Conservation (phyloP, 2,329 filamentous ascomycete species). For the Leptographium procerum region DNA sequence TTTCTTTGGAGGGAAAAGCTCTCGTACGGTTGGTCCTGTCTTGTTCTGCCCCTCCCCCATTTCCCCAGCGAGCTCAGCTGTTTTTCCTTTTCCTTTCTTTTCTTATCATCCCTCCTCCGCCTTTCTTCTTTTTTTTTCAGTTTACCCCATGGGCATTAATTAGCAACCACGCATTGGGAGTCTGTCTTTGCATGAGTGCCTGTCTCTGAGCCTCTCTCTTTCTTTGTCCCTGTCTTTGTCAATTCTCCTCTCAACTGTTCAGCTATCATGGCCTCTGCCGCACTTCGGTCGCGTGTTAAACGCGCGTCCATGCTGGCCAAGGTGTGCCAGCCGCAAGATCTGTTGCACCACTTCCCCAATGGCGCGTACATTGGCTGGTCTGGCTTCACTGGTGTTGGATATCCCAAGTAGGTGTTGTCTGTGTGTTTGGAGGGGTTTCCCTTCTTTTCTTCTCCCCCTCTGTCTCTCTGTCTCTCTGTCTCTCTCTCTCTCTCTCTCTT, state of each 20-base stretch:
- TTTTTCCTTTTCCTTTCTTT: background rate
- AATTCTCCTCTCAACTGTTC: background rate
- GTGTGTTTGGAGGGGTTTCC: background rate
- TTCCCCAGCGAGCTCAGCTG: background rate
- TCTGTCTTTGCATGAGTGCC: background rate
- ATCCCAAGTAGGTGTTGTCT: conserved; percentile 59
- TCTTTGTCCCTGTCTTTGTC: background rate
- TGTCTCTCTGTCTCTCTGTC: background rate
- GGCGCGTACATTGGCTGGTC: conserved; percentile 84
- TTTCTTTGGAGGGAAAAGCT: background rate
- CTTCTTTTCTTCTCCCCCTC: background rate
- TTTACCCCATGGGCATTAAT: background rate
- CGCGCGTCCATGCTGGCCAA: conserved; percentile 71
- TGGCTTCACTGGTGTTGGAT: conserved; percentile 82
- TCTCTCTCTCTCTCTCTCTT: background rate
- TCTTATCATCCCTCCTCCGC: background rate
- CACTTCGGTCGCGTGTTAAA: conserved; percentile 64
- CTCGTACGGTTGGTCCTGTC: background rate
- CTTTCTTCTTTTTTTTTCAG: too few species aligned
- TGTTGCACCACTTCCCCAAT: conserved; percentile 72
- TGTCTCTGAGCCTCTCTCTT: background rate
- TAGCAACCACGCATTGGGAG: too few species aligned
- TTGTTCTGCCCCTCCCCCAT: background rate
- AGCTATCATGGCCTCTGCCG: conserved; percentile 48
- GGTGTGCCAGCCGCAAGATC: conserved; percentile 66